phyloP scores from a whole-genome alignment of 1,284 basidiomycete species.

The Neotropicomus parvogracilis region DNA sequence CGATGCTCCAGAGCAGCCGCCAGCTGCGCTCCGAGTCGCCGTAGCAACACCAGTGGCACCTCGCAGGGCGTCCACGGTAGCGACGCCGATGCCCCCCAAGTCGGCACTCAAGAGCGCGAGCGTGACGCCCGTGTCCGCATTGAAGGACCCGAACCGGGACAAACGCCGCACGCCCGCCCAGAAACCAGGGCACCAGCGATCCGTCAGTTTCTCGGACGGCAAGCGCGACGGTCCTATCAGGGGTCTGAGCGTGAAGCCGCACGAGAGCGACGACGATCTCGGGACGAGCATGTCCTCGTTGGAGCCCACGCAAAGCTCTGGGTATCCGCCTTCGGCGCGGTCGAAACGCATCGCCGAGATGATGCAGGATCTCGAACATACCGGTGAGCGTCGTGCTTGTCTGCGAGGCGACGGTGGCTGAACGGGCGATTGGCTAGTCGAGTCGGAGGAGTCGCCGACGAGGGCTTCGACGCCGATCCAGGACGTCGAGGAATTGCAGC shows the following conservation, averaged over 20 bases:
- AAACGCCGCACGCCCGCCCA: slow-evolving; percentile 51
- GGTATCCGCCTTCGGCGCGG: slow-evolving; percentile 57
- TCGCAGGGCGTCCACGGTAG: slow-evolving; percentile 51
- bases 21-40: slow-evolving; percentile 2
- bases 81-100: slow-evolving; percentile 50
- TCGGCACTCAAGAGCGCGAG: slow-evolving; percentile 44
- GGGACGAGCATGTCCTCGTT: slow-evolving; percentile 30
- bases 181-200: slow-evolving; percentile 56
- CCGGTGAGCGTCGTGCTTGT: slow-evolving; percentile 44
- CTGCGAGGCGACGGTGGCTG: slow-evolving; percentile 3
- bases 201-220: slow-evolving; percentile 94
- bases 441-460: slow-evolving; percentile 60
- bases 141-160: slow-evolving; percentile 44
- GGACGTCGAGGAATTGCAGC: slow-evolving; percentile 43
- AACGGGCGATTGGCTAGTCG: slow-evolving; percentile 23
- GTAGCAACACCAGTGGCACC: slow-evolving; percentile 37
- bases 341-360: slow-evolving; percentile 78
- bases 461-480: slow-evolving; percentile 49
- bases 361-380: slow-evolving; percentile 66
- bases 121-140: slow-evolving; percentile 28
- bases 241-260: slow-evolving; percentile 48
- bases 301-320: slow-evolving; percentile 24
- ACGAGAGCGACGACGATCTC: slow-evolving; percentile 38
- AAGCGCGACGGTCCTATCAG: slow-evolving; percentile 79
- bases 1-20: slow-evolving; percentile 9